These are phyloP conservation scores for Mycena filopes DNA, from an alignment of 768 basidiomycete species.

Conservation along the genomic window DNA sequence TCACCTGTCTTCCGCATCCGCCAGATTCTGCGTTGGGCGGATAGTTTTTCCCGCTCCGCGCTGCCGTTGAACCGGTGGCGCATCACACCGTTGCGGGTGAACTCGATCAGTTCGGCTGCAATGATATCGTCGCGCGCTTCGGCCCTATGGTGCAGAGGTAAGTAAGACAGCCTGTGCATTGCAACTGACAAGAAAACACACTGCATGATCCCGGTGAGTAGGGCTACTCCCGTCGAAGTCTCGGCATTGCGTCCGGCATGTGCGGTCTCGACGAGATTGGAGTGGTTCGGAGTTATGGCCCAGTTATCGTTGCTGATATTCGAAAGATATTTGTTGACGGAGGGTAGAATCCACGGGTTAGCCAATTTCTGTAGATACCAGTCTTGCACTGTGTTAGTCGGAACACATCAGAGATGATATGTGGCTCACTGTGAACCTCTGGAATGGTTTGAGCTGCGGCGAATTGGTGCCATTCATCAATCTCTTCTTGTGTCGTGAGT, in stretches of 20 bases:
- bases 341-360: slow-evolving; percentile 31
- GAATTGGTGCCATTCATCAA: slow-evolving; percentile 32
- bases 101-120: not conserved
- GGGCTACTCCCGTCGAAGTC: slow-evolving; percentile 14
- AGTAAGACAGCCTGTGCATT: too few species aligned
- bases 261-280: slow-evolving; percentile 23
- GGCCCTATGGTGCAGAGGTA: not conserved
- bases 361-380: slow-evolving; percentile 34
- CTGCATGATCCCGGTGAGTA: slow-evolving; percentile 21
- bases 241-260: slow-evolving; percentile 19
- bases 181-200: too few species aligned
- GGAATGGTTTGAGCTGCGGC: slow-evolving; percentile 8
- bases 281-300: slow-evolving; percentile 30
- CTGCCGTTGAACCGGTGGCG: slow-evolving; percentile 7
- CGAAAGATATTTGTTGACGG: slow-evolving; percentile 33
- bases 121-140: not conserved
- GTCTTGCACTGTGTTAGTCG: slow-evolving; percentile 16
- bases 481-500: slow-evolving; percentile 24
- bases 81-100: not conserved
- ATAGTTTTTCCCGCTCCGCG: slow-evolving; percentile 10
- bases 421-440: not conserved
- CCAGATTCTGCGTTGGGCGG: slow-evolving; percentile 5
- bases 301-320: slow-evolving; percentile 24
- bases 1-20: not conserved
- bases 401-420: too few species aligned